Evolutionary conservation across 1,139 yeast species (phyloP).

Genomic region (Scheffersomyces insectosa): DNA sequence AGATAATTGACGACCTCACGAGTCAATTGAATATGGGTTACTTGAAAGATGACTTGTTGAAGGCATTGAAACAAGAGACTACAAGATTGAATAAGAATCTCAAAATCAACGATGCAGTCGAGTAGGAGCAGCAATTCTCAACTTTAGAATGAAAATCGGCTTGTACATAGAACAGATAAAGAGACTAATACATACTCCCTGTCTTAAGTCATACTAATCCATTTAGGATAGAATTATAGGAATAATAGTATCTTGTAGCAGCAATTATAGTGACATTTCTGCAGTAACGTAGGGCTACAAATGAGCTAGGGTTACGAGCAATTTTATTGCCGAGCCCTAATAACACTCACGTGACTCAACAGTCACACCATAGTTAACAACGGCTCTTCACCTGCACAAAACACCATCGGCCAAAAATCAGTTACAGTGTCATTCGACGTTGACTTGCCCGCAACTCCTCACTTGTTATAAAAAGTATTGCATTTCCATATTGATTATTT

Average conservation of each 20-base stretch:
- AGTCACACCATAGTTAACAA: slow-evolving; percentile 1
- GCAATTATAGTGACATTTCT: no score
- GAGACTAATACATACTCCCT: no score
- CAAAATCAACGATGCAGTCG: slow-evolving; percentile 5
- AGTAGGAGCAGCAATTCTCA: neutral
- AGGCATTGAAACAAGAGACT: slow-evolving; percentile 51
- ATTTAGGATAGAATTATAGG: no score
- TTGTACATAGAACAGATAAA: no score
- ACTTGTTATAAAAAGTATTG: slow-evolving; percentile 11
- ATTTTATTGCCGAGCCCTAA: neutral
- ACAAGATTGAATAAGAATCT: slow-evolving; percentile 22
- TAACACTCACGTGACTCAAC: slow-evolving; percentile 3
- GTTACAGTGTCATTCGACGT: slow-evolving; percentile 1
- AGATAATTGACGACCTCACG: slow-evolving; percentile 33
- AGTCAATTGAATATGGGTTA: slow-evolving; percentile 32
- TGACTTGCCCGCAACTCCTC: slow-evolving; percentile 5
- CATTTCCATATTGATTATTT: slow-evolving; percentile 12
- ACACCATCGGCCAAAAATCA: neutral
- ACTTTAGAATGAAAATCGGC: no score
- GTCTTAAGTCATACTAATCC: no score
- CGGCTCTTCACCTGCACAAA: neutral
- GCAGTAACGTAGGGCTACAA: no score
- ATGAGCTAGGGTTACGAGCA: no score
- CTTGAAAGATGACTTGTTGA: slow-evolving; percentile 39
- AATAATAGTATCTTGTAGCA: no score